Percentiles rank a stretch among this genome's conserved stretches.
Evolutionary conservation across 257 asterid genomes (phyloP).

Genomic region (Echites panduratus): DNA sequence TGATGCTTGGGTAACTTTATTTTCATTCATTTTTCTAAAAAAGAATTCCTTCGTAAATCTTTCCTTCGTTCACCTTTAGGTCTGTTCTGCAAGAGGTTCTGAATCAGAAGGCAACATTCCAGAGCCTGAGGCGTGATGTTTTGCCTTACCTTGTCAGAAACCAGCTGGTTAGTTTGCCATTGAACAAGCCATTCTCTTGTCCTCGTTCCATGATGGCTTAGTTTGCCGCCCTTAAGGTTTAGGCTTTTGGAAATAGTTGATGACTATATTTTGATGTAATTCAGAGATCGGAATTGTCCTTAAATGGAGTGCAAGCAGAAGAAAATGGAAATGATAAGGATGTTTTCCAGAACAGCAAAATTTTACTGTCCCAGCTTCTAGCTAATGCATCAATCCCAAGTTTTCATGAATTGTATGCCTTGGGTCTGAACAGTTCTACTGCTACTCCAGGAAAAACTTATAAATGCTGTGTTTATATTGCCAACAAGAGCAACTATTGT

Average conservation of each 20-base stretch:
- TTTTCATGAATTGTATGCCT: slow-evolving; percentile 70
- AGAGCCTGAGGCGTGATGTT: slow-evolving; percentile 80
- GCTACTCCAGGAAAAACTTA: slow-evolving; percentile 51
- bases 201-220: not conserved
- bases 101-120: slow-evolving; percentile 65
- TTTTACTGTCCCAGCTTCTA: slow-evolving; percentile 72
- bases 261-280: slow-evolving; percentile 15
- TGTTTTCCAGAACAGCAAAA: slow-evolving; percentile 49
- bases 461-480: slow-evolving; percentile 87
- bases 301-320: slow-evolving; percentile 65
- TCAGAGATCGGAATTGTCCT: slow-evolving; percentile 72
- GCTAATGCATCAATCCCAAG: slow-evolving; percentile 81
- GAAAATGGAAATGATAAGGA: slow-evolving; percentile 65
- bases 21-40: slow-evolving; percentile 13
- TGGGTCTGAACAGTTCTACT: slow-evolving; percentile 55
- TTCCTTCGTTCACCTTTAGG: slow-evolving; percentile 26
- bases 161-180: slow-evolving; percentile 72
- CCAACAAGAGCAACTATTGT: slow-evolving; percentile 86
- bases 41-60: slow-evolving; percentile 11
- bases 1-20: slow-evolving; percentile 10
- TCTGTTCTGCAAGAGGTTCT: slow-evolving; percentile 80
- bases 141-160: slow-evolving; percentile 91
- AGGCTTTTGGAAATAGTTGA: slow-evolving; percentile 3
- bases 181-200: slow-evolving; percentile 3
- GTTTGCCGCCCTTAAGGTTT: not conserved